Evolutionary conservation across 179 eudicot genomes (phyloP).

Genomic region (Beta corolliflora): DNA sequence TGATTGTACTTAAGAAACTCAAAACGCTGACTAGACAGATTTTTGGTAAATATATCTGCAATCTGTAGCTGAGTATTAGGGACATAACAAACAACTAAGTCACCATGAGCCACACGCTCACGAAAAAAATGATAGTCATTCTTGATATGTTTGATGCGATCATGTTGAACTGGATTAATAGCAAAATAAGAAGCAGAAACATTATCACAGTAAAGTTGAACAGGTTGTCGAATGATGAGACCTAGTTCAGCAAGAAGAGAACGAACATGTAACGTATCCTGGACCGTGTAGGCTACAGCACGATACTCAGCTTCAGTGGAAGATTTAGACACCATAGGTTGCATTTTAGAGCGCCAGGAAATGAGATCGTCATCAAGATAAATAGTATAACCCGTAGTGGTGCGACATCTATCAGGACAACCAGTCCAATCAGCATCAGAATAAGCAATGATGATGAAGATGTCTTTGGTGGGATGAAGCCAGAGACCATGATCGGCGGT

Average conservation of each 20-base stretch:
- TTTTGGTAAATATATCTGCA: neutral
- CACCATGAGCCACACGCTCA: neutral
- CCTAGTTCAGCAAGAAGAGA: neutral
- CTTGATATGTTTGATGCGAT: neutral
- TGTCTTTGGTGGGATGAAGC: neutral
- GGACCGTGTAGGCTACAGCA: neutral
- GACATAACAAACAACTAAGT: too few species aligned
- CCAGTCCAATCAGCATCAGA: neutral
- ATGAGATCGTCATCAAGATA: too few species aligned
- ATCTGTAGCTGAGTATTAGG: neutral
- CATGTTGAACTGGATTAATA: neutral
- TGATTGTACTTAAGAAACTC: neutral
- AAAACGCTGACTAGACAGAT: neutral
- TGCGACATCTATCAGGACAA: too few species aligned
- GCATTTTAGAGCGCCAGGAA: too few species aligned
- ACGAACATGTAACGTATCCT: neutral
- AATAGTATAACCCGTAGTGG: too few species aligned
- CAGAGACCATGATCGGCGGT: neutral
- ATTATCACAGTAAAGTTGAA: neutral
- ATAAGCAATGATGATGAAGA: neutral
- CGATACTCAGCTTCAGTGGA: neutral
- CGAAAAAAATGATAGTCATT: neutral
- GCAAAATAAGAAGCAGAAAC: neutral
- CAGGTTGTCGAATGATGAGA: neutral
- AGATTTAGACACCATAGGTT: neutral